Evolutionary conservation across 768 basidiomycete species (phyloP), one percentile per base, ranked within the genome.

Genomic region (Chalciporus piperatus): DNA sequence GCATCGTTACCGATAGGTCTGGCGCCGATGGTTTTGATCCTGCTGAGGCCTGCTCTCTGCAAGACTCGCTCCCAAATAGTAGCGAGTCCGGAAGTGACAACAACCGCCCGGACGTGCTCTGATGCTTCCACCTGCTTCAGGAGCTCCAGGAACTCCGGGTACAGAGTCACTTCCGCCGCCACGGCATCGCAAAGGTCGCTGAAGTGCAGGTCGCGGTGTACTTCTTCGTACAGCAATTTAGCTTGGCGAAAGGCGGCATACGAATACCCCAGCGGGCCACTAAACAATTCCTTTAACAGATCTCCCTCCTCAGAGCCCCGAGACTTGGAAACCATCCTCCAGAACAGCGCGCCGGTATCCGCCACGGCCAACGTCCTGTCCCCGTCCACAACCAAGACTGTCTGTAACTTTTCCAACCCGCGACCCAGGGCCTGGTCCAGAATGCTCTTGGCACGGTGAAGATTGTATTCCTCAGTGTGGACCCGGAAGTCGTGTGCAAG

Each of bases 41-140:
- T 52, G 53, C 39, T 54, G 53, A 54, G 53, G 39, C 53, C 53
- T 54, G 40, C 53, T 54, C 53, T 54, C 39, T 54, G 23, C 53
- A 54, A 54, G 44, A 54, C 44, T 45, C 50, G 52, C 53, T 54
- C 44, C 53, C 53, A 54, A 41, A 54, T 6, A 12, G 0, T 13
- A 41, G 53, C 39, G 4, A 54, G 53, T 50, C 53, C 53, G 45
- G 50, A 54, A 41, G 53, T 54, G 43, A 54, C 50, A 45, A 54
- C 53, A 41, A 54, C 53, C 39, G 53, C 53, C 43, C 44, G 43
- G 44, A 54, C 53, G 32, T 54, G 50, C 53, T 54, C 53, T 54
- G 53, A 54, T 52, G 53, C 53, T 52, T 52, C 53, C 50, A 54
- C 53, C 50, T 45, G 53, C 50, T 54, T 54, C 53, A 54, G 50